These are phyloP conservation scores for Cerioporus squamosus DNA, from an alignment of 1,284 basidiomycete genomes.

Conservation along the genomic window DNA sequence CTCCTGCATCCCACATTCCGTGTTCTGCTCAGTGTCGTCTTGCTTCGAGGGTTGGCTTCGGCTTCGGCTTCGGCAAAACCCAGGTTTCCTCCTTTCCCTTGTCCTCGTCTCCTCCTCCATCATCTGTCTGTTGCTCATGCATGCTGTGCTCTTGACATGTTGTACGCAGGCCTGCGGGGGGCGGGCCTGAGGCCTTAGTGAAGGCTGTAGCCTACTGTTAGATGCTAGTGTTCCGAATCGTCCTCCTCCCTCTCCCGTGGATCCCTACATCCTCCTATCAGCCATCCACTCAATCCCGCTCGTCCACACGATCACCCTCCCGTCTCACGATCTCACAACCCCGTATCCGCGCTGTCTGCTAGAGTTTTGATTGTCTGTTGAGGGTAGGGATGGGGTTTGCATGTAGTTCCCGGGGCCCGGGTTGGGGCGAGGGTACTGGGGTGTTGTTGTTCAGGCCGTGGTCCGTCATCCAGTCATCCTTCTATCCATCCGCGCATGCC, in stretches of 20 bases:
- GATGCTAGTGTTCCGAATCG: slow-evolving; percentile 6
- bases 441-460: too few species aligned
- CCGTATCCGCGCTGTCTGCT: too few species aligned
- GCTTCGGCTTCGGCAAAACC: slow-evolving; percentile 3
- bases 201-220: slow-evolving; percentile 8
- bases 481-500: background rate
- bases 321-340: too few species aligned
- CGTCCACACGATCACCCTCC: background rate
- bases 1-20: background rate
- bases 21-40: background rate
- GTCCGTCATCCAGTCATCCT: too few species aligned
- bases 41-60: background rate
- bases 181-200: slow-evolving; percentile 2
- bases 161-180: slow-evolving; percentile 20
- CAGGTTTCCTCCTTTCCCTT: background rate
- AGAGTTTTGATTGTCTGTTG: too few species aligned
- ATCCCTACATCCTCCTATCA: too few species aligned
- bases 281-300: background rate
- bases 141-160: slow-evolving; percentile 28
- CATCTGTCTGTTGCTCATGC: slow-evolving; percentile 19
- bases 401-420: too few species aligned
- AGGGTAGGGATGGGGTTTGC: too few species aligned
- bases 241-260: background rate
- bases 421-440: too few species aligned
- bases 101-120: background rate